Percentiles rank a stretch among this genome's conserved stretches.
These are phyloP conservation scores for Entophlyctis luteolus DNA, from an alignment of 192 early-diverging fungal species.

Conservation along the genomic window DNA sequence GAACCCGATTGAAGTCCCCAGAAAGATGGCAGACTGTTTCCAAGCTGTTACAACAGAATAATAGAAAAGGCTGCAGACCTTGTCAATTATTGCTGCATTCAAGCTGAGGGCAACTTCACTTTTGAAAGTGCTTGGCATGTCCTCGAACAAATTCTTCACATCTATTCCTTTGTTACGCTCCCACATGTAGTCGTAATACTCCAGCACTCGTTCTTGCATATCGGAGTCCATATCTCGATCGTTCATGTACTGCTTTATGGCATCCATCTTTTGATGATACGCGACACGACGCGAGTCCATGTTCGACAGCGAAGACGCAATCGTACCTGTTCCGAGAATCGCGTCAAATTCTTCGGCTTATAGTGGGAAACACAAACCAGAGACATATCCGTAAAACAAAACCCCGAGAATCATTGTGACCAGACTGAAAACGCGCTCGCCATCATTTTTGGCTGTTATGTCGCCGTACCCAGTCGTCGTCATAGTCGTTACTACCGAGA, in stretches of 20 bases:
- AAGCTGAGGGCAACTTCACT: conserved; percentile 53
- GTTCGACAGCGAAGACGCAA: conserved; percentile 53
- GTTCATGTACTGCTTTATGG: conserved; percentile 50
- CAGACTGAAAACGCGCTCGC: conserved; percentile 43
- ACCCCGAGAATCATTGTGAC: conserved; percentile 41
- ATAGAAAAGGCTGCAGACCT: conserved; percentile 23
- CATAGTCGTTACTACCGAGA: conserved; percentile 43
- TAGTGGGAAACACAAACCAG: conserved; percentile 32
- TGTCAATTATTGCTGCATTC: conserved; percentile 51
- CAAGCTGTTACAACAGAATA: background rate
- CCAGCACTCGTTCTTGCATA: conserved; percentile 50
- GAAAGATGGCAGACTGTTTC: conserved; percentile 42
- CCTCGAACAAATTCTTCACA: conserved; percentile 45
- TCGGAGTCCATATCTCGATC: conserved; percentile 50
- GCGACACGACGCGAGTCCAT: conserved; percentile 51
- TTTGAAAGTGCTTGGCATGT: conserved; percentile 50
- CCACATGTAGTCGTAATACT: conserved; percentile 57
- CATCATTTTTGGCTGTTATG: conserved; percentile 42
- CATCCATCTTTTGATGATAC: conserved; percentile 51
- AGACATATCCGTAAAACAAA: conserved; percentile 52
- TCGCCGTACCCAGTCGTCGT: conserved; percentile 53
- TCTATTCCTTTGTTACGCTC: conserved; percentile 54
- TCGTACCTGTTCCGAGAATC: conserved; percentile 24
- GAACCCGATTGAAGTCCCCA: conserved; percentile 46
- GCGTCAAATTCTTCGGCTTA: too few species aligned